These are phyloP conservation scores for Kwoniella heveanensis DNA, from an alignment of 768 basidiomycete species.

Conservation along the genomic window DNA sequence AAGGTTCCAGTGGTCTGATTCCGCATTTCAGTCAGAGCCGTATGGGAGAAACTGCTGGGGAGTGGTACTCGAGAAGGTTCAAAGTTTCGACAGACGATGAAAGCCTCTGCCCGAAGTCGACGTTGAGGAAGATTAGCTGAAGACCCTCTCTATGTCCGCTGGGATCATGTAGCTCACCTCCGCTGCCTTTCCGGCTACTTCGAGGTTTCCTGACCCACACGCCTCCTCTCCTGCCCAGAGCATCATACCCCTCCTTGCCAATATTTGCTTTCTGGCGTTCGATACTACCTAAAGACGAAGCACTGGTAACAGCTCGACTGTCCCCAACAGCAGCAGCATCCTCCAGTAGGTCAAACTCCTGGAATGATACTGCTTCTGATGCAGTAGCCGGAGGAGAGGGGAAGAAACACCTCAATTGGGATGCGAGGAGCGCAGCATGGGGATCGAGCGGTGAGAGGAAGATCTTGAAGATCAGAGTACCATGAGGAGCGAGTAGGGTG, in stretches of 20 bases:
- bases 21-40: conserved; percentile 34
- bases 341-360: conserved; percentile 28
- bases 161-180: conserved; percentile 58
- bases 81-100: conserved; percentile 58
- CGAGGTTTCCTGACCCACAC: conserved; percentile 59
- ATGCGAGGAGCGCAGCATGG: conserved; percentile 54
- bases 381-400: conserved; percentile 26
- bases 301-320: background rate
- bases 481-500: conserved; percentile 57
- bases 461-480: conserved; percentile 59
- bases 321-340: conserved; percentile 17
- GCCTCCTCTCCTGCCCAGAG: conserved; percentile 51
- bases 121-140: conserved; percentile 2
- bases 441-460: conserved; percentile 57
- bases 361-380: background rate
- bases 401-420: conserved; percentile 58
- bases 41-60: conserved; percentile 29
- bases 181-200: conserved; percentile 57
- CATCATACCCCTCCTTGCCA: conserved; percentile 35
- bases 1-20: conserved; percentile 41
- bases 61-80: conserved; percentile 48
- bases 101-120: conserved; percentile 54
- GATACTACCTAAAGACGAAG: background rate
- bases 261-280: background rate
- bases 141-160: too few species aligned